Base-by-base conservation (phyloP, 2,329 filamentous ascomycete species). In the Allantophomopsis lycopodina region DNA sequence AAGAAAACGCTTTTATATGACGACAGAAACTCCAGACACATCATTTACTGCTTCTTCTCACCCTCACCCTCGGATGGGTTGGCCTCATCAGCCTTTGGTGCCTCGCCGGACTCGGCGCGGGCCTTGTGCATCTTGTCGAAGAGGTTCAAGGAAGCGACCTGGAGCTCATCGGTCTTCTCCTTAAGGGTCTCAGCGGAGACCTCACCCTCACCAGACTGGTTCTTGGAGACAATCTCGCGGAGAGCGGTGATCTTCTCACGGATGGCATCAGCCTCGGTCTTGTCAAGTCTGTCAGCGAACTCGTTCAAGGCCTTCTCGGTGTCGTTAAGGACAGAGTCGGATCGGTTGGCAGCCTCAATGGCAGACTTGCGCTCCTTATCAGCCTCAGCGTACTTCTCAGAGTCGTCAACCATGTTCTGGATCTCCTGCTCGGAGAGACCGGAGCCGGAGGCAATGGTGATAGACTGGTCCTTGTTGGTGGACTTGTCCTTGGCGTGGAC, bases 41-140 rank as follows among this genome's bases (percentile, higher is more conserved):
- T 49, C 18, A 46, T 59, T 74, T 72, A 76, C 54, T 71, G 71
- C 73, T 79, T 79, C 66, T 66, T 71, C 64, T 81, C 75, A 38
- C 56, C 51, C 39, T 58, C 64, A 32, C 31, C 31, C 31, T 32
- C 31, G 18, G 18, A 20, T 32, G 31, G 31, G 76, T 87, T 87
- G 73, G 83, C 83, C 69, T 87, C 78, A 50, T 71, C 77, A 66
- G 60, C 55, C 62, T 51, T 53, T 64, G 58, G 48, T 56, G 73
- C 64, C 58, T 74, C 63, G 56, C 68, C 62, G 52, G 69, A 70
- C 69, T 88, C 83, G 52, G 66, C 62, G 54, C 85, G 81, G 52
- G 89, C 86, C 75, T 94, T 93, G 83, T 98, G 89, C 85, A 98
- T 94, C 83, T 96, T 95, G 72, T 96, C 91, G 64, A 98, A 96